Evolutionary conservation across 352 stramenopile genomes (phyloP).

Genomic region (Globisporangium lucens): DNA sequence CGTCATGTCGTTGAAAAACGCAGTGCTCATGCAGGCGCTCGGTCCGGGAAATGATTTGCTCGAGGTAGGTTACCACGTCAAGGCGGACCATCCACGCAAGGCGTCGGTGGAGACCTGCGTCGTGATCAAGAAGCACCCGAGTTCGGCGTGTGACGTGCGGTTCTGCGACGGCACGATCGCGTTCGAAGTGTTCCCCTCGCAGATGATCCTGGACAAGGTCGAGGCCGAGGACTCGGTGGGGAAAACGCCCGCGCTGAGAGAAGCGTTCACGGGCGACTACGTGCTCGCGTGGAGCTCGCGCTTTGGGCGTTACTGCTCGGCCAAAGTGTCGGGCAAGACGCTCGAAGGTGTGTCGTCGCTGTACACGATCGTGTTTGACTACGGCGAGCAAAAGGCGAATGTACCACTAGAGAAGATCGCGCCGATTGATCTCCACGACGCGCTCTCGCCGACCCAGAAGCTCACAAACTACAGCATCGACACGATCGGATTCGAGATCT

Average conservation of each 20-base stretch:
- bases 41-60: slow-evolving; percentile 26
- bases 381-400: slow-evolving; percentile 54
- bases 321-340: slow-evolving; percentile 36
- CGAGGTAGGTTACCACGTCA: slow-evolving; percentile 71
- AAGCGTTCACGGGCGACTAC: slow-evolving; percentile 39
- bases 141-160: slow-evolving; percentile 59
- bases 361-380: slow-evolving; percentile 71
- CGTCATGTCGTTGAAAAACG: slow-evolving; percentile 70
- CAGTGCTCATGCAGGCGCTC: slow-evolving; percentile 61
- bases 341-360: slow-evolving; percentile 25
- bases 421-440: slow-evolving; percentile 44
- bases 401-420: slow-evolving; percentile 52
- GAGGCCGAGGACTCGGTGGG: slow-evolving; percentile 13
- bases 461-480: slow-evolving; percentile 80
- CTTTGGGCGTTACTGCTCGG: slow-evolving; percentile 64
- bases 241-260: slow-evolving; percentile 15
- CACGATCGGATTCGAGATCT: slow-evolving; percentile 72
- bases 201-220: slow-evolving; percentile 66
- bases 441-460: slow-evolving; percentile 53
- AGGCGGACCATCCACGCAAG: slow-evolving; percentile 64
- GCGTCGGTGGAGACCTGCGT: slow-evolving; percentile 61
- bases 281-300: slow-evolving; percentile 75
- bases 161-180: slow-evolving; percentile 78
- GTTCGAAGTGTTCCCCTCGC: slow-evolving; percentile 72
- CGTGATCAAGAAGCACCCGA: slow-evolving; percentile 62